Percentiles rank a stretch among this genome's conserved stretches.
Conservation (phyloP, 2,329 filamentous ascomycete species). For the Aspergillus sp. region DNA sequence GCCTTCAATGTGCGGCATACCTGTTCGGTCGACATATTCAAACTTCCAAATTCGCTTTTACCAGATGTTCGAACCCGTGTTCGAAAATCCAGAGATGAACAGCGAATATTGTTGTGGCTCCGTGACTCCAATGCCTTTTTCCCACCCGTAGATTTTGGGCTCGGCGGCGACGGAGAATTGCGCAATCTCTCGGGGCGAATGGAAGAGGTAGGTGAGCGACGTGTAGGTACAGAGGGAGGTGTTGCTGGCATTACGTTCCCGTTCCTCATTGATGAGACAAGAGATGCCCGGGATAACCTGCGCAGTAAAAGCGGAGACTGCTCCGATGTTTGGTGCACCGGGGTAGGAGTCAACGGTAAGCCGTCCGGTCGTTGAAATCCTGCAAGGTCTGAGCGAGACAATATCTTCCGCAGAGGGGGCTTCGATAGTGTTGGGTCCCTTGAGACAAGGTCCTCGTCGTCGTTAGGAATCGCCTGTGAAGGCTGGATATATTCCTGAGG, state of each 20-base stretch:
- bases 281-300: constrained; percentile 54
- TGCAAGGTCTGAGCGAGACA: constrained; percentile 83
- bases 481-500: constrained; percentile 29
- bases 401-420: constrained; percentile 77
- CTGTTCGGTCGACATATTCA: constrained; percentile 57
- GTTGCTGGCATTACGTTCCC: constrained; percentile 28
- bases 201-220: constrained; percentile 31
- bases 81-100: constrained; percentile 53
- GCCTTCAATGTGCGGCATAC: constrained; percentile 57
- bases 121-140: constrained; percentile 31
- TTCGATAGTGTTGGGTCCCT: constrained; percentile 57
- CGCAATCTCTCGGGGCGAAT: constrained; percentile 26
- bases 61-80: constrained; percentile 42
- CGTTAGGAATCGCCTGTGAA: constrained; percentile 13
- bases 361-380: constrained; percentile 64
- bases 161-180: constrained; percentile 42
- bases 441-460: constrained; percentile 39
- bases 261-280: constrained; percentile 40
- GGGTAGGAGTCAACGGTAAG: constrained; percentile 43
- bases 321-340: constrained; percentile 36
- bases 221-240: constrained; percentile 31
- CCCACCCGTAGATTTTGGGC: constrained; percentile 31
- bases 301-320: constrained; percentile 53
- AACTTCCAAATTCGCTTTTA: constrained; percentile 46
- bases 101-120: constrained; percentile 36